Evolutionary conservation across 1,284 basidiomycete species (phyloP).

Genomic region (Malassezia restricta): DNA sequence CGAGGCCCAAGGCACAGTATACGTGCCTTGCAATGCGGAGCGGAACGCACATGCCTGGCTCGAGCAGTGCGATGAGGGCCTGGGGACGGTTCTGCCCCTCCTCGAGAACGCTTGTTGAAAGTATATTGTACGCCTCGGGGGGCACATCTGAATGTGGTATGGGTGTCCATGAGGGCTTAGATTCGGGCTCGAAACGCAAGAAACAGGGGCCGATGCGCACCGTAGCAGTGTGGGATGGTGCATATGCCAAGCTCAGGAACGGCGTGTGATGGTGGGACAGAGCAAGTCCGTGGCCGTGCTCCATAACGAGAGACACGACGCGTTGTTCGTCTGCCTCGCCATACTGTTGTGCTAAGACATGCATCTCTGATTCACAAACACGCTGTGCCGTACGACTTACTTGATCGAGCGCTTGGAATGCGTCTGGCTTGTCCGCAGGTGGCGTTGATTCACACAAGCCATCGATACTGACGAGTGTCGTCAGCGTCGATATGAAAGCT

Average conservation of each 20-base stretch:
- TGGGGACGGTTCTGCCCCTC: neutral
- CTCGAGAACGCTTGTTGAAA: neutral
- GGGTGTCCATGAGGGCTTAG: neutral
- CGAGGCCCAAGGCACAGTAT: neutral
- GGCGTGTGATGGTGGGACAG: constrained; percentile 2
- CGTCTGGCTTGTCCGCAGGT: neutral
- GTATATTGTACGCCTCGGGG: neutral
- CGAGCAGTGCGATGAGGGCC: constrained; percentile 2
- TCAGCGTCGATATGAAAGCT: neutral
- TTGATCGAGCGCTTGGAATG: constrained; percentile 4
- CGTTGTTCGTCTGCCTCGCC: neutral
- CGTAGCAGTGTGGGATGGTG: neutral
- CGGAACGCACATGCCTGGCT: constrained; percentile 2
- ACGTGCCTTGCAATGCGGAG: constrained; percentile 4
- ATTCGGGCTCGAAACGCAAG: neutral
- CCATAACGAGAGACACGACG: neutral
- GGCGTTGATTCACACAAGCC: neutral
- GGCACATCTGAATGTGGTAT: neutral
- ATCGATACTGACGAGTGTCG: constrained; percentile 7
- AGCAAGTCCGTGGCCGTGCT: constrained; percentile 5
- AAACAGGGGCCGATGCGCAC: constrained; percentile 3
- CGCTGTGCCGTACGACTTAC: neutral
- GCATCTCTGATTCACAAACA: neutral
- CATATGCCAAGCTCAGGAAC: constrained; percentile 3
- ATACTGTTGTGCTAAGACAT: neutral